A percentile compares a stretch with the other conserved stretches of the same genome.
phyloP scores from a whole-genome alignment of 306 rosid species.

The Rubus idaeus region DNA sequence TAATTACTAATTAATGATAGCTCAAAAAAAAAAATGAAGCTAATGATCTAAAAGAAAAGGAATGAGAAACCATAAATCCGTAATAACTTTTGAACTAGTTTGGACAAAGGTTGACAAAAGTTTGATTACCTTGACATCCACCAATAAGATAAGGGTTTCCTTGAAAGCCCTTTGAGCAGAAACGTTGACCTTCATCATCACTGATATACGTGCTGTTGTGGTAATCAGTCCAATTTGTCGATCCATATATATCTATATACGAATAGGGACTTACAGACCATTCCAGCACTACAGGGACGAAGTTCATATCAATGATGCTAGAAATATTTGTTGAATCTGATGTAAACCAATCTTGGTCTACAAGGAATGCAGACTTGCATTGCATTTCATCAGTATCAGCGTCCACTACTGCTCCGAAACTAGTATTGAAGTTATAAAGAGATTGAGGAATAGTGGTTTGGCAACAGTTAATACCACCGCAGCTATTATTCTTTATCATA shows the following conservation, averaged over 20 bases:
- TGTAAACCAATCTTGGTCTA: not conserved
- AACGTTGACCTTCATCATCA: no score
- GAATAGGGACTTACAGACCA: not conserved
- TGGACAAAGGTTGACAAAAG: no score
- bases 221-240: not conserved
- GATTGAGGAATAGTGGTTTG: slow-evolving; percentile 6
- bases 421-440: not conserved
- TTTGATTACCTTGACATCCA: slow-evolving; percentile 15
- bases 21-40: no score
- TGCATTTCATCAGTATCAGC: accelerated
- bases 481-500: not conserved
- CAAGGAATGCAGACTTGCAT: slow-evolving; percentile 16
- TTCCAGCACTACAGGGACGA: not conserved
- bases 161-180: not conserved
- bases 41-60: no score
- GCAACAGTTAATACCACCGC: slow-evolving; percentile 22
- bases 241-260: no score
- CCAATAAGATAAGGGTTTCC: slow-evolving; percentile 4
- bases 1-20: no score
- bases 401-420: not conserved
- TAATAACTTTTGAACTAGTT: not conserved
- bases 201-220: not conserved
- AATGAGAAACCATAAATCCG: no score
- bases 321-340: not conserved
- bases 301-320: not conserved